Conservation (phyloP, 495 filamentous ascomycete genomes). For the Hypomontagnella submonticulosa region DNA sequence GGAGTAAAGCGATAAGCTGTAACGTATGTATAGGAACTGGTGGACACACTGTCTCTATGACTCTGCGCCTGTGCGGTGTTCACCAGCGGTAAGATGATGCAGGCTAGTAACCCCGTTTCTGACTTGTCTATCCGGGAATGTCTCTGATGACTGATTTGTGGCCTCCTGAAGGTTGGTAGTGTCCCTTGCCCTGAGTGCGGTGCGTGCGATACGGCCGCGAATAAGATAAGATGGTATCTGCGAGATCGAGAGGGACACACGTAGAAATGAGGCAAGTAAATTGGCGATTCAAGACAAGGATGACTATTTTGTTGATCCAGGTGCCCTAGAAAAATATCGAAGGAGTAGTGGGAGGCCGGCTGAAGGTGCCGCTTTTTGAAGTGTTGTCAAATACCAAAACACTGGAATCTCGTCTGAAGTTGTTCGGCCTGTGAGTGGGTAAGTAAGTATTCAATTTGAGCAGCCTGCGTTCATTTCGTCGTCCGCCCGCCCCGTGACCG, state of each 20-base stretch:
- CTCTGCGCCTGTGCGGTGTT: constrained; percentile 10
- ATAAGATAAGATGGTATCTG: constrained; percentile 23
- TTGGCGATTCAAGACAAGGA: constrained; percentile 18
- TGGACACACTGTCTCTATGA: constrained; percentile 14
- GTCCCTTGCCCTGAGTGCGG: constrained; percentile 8
- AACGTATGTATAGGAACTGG: constrained; percentile 19
- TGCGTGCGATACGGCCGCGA: constrained; percentile 15
- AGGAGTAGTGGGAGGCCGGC: constrained; percentile 21
- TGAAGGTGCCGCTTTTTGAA: constrained; percentile 22
- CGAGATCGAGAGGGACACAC: constrained; percentile 25
- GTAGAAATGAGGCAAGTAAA: constrained; percentile 20
- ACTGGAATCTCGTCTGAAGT: constrained; percentile 25
- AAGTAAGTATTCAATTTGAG: constrained; percentile 36
- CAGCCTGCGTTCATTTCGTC: constrained; percentile 14
- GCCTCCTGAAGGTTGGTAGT: constrained; percentile 9
- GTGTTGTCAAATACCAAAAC: constrained; percentile 20
- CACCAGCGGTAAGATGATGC: constrained; percentile 16
- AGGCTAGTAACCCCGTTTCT: constrained; percentile 28
- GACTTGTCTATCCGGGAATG: constrained; percentile 32
- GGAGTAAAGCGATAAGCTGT: constrained; percentile 7
- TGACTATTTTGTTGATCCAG: constrained; percentile 24
- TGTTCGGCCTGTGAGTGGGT: constrained; percentile 31
- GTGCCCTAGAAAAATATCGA: constrained; percentile 34
- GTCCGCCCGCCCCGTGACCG: constrained; percentile 9
- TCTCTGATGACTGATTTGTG: constrained; percentile 33